Conservation (phyloP, 371 early-diverging fungal genomes). For the Circinella umbellata region DNA sequence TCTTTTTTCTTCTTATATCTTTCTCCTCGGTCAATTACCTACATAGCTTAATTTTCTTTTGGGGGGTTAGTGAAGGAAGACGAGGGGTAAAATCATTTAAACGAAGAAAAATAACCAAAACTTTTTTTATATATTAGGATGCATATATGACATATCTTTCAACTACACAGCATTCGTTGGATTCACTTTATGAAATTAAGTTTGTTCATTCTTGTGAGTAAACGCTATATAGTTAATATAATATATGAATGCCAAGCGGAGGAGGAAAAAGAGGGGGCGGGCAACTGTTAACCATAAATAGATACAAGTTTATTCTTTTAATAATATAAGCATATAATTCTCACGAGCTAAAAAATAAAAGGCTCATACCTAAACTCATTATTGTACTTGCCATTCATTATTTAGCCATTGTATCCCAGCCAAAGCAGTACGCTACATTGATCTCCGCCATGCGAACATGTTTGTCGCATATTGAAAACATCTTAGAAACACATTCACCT, state of each 20-base stretch:
- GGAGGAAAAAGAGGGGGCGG: no score
- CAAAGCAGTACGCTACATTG: conserved; percentile 40
- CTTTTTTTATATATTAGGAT: conserved; percentile 27
- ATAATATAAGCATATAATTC: not conserved
- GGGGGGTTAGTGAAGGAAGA: no score
- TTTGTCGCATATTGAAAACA: conserved; percentile 42
- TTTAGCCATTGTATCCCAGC: conserved; percentile 49
- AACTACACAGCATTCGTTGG: conserved; percentile 35
- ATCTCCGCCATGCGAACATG: conserved; percentile 44
- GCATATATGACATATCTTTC: conserved; percentile 46
- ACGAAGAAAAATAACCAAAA: no score
- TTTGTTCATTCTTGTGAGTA: conserved; percentile 55
- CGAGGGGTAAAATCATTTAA: no score
- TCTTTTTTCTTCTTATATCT: no score
- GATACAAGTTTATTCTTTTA: not conserved
- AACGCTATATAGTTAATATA: not conserved
- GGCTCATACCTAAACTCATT: not conserved
- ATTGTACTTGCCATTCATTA: conserved; percentile 4
- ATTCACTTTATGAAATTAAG: conserved; percentile 41
- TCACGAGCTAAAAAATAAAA: not conserved
- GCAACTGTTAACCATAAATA: no score
- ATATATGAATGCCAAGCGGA: no score
- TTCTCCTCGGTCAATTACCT: not conserved
- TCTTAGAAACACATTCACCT: conserved; percentile 39
- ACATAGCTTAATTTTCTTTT: no score